A percentile compares a stretch with the other conserved stretches of the same genome.
Evolutionary conservation across 2,329 filamentous ascomycete species (phyloP).

Genomic region (Knufia petricola): DNA sequence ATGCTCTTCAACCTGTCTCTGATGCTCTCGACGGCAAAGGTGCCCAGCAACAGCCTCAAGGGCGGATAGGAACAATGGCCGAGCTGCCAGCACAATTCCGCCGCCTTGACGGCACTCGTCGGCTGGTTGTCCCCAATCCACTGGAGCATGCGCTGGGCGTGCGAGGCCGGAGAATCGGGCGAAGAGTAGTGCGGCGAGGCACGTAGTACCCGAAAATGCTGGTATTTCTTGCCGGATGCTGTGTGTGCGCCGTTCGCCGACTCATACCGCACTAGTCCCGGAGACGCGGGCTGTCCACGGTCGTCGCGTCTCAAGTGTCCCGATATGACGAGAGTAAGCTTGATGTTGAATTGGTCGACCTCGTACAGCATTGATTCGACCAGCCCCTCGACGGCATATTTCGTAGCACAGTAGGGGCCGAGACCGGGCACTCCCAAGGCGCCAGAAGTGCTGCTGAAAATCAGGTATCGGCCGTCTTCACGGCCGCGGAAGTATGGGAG

Average conservation of each 20-base stretch:
- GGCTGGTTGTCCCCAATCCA: slow-evolving; percentile 91
- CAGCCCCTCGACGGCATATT: slow-evolving; percentile 90
- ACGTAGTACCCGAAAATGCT: slow-evolving; percentile 83
- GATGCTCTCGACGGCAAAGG: slow-evolving; percentile 92
- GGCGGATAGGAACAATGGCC: slow-evolving; percentile 94
- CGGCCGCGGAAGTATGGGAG: slow-evolving; percentile 78
- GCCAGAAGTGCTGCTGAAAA: slow-evolving; percentile 87
- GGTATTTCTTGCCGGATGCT: slow-evolving; percentile 47
- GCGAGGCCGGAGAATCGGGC: slow-evolving; percentile 70
- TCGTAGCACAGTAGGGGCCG: slow-evolving; percentile 91
- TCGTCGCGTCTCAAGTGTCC: slow-evolving; percentile 83
- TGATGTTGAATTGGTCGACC: slow-evolving; percentile 82
- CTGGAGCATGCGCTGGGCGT: slow-evolving; percentile 83
- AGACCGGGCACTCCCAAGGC: slow-evolving; percentile 88
- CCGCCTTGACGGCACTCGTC: slow-evolving; percentile 83
- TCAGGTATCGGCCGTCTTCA: slow-evolving; percentile 70
- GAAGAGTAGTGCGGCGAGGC: slow-evolving; percentile 72
- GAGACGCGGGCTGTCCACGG: slow-evolving; percentile 27
- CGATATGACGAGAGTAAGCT: slow-evolving; percentile 85
- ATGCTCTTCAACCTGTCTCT: slow-evolving; percentile 79
- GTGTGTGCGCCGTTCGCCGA: background rate
- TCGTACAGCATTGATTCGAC: slow-evolving; percentile 97
- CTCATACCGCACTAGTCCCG: background rate
- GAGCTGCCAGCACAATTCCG: slow-evolving; percentile 87
- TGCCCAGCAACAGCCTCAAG: slow-evolving; percentile 73